Evolutionary conservation across 495 filamentous ascomycete species (phyloP), one percentile per base, ranked within the genome.

Genomic region (Immersiella caudata): DNA sequence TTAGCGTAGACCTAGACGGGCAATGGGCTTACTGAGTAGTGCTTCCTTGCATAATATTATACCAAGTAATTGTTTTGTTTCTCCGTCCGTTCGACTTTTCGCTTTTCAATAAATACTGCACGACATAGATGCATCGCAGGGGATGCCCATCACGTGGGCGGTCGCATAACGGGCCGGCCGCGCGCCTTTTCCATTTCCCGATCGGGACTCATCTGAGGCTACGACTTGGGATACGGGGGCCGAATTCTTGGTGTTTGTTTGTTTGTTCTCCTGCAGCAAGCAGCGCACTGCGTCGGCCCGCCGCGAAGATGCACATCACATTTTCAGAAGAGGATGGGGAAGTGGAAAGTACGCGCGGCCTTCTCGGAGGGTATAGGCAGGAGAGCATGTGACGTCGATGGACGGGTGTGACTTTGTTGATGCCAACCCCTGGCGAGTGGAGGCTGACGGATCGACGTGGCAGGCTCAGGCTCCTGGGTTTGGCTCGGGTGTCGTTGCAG

Each of bases 121-220:
- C 74, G 72, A 78, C 76, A 77, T 79, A 75, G 60, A 62, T 77
- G 73, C 75, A 66, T 73, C 73, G 77, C 78, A 80, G 76, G 62
- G 60, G 18, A 21, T 18, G 14, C 18, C 3, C 27, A 65, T 79
- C 78, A 79, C 77, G 78, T 80, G 78, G 68, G 61, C 46, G 73
- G 73, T 69, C 67, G 74, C 73, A 75, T 66, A 67, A 72, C 49
- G 68, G 71, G 73, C 72, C 70, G 52, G 60, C 49, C 22, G 12
- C 25, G 40, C 40, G 40, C 5, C 40, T 46, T 46, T 46, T 46
- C 40, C 40, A 24, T 9, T 26, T 22, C 35, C 62, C 49, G 46
- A 67, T 67, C n/a, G 57, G 65, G 65, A 20, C 14, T 35, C 20
- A 18, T 18, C 20, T 62, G 65, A 67, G 27, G 65, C 24, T 46